A percentile compares a stretch with the other conserved stretches of the same genome.
Evolutionary conservation across 495 filamentous ascomycete species (phyloP).

Genomic region (Lepidopterella palustris): DNA sequence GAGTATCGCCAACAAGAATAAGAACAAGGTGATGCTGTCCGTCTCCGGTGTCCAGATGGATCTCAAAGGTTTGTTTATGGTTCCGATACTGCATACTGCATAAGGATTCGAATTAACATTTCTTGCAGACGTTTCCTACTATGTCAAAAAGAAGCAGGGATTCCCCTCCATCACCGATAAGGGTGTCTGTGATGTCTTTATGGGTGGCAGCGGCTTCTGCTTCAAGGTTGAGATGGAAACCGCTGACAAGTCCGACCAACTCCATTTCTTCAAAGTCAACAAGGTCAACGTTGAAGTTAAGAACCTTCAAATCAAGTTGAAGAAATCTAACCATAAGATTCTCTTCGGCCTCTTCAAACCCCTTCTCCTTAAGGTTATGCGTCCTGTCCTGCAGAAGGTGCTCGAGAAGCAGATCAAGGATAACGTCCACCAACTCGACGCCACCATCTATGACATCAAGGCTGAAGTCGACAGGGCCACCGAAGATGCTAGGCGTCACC

Average conservation of each 20-base stretch:
- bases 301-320: conserved; percentile 81
- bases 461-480: conserved; percentile 69
- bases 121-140: conserved; percentile 73
- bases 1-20: conserved; percentile 67
- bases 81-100: neutral
- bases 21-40: conserved; percentile 75
- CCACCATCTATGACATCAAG: conserved; percentile 66
- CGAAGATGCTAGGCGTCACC: conserved; percentile 52
- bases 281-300: conserved; percentile 78
- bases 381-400: conserved; percentile 77
- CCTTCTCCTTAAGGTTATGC: conserved; percentile 72
- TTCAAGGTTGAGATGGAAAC: conserved; percentile 89
- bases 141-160: conserved; percentile 91
- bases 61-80: conserved; percentile 39
- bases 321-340: conserved; percentile 89
- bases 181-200: conserved; percentile 83
- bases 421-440: conserved; percentile 63
- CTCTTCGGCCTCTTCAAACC: conserved; percentile 87
- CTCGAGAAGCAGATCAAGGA: conserved; percentile 83
- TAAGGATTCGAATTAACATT: neutral
- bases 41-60: conserved; percentile 88
- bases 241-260: conserved; percentile 65
- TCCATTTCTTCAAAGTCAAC: conserved; percentile 90
- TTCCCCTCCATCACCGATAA: conserved; percentile 87
- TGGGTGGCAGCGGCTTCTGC: conserved; percentile 79